Conservation (phyloP, 2,329 filamentous ascomycete species). For the Fusarium odoratissimum region DNA sequence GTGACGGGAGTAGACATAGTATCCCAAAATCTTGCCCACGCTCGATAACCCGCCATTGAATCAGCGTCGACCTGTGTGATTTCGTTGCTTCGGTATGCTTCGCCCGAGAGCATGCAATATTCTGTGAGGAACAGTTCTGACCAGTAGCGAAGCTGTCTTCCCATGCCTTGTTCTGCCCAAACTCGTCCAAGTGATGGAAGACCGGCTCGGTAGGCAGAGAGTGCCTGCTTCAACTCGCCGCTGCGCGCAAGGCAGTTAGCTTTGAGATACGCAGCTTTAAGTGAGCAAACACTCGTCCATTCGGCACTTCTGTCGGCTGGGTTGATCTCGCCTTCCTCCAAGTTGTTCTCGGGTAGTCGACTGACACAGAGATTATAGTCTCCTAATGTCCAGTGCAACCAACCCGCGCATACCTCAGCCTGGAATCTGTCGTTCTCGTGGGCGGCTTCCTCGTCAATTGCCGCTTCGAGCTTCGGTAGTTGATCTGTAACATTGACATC, state of each 20-base stretch:
- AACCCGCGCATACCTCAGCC: constrained; percentile 84
- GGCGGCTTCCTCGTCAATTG: constrained; percentile 67
- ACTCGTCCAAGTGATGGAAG: constrained; percentile 70
- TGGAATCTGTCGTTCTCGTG: constrained; percentile 75
- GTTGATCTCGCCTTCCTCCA: constrained; percentile 64
- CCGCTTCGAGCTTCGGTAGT: constrained; percentile 63
- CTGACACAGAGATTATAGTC: constrained; percentile 69
- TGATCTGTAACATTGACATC: constrained; percentile 60
- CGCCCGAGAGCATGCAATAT: constrained; percentile 76
- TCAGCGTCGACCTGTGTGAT: constrained; percentile 63
- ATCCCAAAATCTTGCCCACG: constrained; percentile 79
- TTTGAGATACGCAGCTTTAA: constrained; percentile 83
- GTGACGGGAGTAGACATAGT: constrained; percentile 58
- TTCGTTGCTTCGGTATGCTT: constrained; percentile 64
- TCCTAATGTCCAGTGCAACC: constrained; percentile 82
- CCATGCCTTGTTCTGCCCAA: constrained; percentile 63
- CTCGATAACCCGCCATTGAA: constrained; percentile 68
- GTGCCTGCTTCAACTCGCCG: constrained; percentile 66
- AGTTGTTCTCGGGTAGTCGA: constrained; percentile 71
- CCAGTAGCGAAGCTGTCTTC: constrained; percentile 79
- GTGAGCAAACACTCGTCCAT: constrained; percentile 85
- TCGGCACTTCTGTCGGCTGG: constrained; percentile 67
- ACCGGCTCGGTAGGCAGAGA: constrained; percentile 74
- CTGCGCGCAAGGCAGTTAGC: constrained; percentile 70
- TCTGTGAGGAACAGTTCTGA: constrained; percentile 81